Evolutionary conservation across 2,329 filamentous ascomycete genomes (phyloP).

Genomic region (Cladophialophora chaetospira): DNA sequence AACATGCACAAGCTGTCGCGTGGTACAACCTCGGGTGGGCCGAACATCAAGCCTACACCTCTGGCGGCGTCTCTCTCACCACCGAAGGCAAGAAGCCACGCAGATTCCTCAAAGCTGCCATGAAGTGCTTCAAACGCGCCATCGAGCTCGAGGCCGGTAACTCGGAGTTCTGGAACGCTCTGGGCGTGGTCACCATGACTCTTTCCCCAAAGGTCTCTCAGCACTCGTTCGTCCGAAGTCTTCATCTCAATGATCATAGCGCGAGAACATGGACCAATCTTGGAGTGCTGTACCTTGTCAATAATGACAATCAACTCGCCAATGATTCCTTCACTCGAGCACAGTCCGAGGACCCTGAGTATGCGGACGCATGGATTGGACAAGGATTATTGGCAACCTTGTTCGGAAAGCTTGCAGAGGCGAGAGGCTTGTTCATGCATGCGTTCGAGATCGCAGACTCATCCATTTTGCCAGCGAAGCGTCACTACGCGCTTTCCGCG

Average conservation of each 20-base stretch:
- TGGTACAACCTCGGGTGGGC: slow-evolving; percentile 98
- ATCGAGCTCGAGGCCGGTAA: slow-evolving; percentile 96
- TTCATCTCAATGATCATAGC: slow-evolving; percentile 89
- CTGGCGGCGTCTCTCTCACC: slow-evolving; percentile 40
- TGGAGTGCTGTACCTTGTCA: slow-evolving; percentile 79
- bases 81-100: slow-evolving; percentile 52
- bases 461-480: slow-evolving; percentile 70
- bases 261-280: slow-evolving; percentile 88
- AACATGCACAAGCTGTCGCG: slow-evolving; percentile 88
- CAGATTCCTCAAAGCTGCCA: slow-evolving; percentile 76
- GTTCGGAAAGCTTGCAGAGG: slow-evolving; percentile 73
- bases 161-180: slow-evolving; percentile 93
- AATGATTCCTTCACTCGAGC: slow-evolving; percentile 87
- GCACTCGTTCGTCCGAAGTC: slow-evolving; percentile 86
- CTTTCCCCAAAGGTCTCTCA: slow-evolving; percentile 87
- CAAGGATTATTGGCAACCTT: slow-evolving; percentile 83
- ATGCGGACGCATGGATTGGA: slow-evolving; percentile 89
- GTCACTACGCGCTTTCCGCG: slow-evolving; percentile 75
- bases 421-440: slow-evolving; percentile 83
- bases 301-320: slow-evolving; percentile 81
- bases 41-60: slow-evolving; percentile 75
- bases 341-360: slow-evolving; percentile 93
- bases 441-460: slow-evolving; percentile 90
- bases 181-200: slow-evolving; percentile 85
- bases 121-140: slow-evolving; percentile 89